These are phyloP conservation scores for Curvularia eragrostidis DNA, from an alignment of 2,329 filamentous ascomycete species.

Conservation along the genomic window DNA sequence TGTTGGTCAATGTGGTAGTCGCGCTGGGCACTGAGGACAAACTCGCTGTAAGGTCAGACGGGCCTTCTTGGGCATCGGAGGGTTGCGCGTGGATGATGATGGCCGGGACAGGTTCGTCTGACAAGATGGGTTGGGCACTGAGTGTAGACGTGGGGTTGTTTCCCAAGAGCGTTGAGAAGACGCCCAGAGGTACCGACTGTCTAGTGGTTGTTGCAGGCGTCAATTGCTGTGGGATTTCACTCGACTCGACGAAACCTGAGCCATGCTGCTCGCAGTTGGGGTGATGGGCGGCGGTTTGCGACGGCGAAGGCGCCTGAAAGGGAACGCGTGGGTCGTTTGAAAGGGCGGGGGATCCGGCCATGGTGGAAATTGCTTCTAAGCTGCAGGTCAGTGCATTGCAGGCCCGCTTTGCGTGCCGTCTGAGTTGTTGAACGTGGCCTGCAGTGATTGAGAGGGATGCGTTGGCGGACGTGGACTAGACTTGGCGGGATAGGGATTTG, in stretches of 20 bases:
- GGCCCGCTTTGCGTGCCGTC: slow-evolving; percentile 42
- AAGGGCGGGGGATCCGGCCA: slow-evolving; percentile 38
- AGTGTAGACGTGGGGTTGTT: slow-evolving; percentile 30
- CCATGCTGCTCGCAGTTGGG: slow-evolving; percentile 28
- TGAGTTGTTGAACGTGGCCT: slow-evolving; percentile 45
- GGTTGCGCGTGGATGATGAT: slow-evolving; percentile 43
- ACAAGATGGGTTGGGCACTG: slow-evolving; percentile 20
- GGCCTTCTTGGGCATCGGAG: slow-evolving; percentile 36
- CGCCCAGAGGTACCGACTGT: slow-evolving; percentile 43
- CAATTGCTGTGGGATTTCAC: slow-evolving; percentile 39
- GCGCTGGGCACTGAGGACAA: slow-evolving; percentile 45
- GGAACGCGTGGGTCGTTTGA: slow-evolving; percentile 35
- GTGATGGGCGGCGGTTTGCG: slow-evolving; percentile 28
- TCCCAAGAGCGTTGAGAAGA: slow-evolving; percentile 43
- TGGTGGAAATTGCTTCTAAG: slow-evolving; percentile 43
- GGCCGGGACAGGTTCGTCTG: slow-evolving; percentile 27
- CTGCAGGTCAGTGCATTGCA: slow-evolving; percentile 51
- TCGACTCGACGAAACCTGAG: slow-evolving; percentile 27
- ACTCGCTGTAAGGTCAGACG: slow-evolving; percentile 42
- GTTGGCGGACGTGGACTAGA: slow-evolving; percentile 35
- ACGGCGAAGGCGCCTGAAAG: slow-evolving; percentile 30
- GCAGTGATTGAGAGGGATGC: slow-evolving; percentile 43
- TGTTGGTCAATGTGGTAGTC: slow-evolving; percentile 48
- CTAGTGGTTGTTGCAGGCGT: slow-evolving; percentile 47
- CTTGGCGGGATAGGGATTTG: slow-evolving; percentile 30